Evolutionary conservation across 176 grass and related monocot genomes (phyloP).

Genomic region (Zea luxurians): DNA sequence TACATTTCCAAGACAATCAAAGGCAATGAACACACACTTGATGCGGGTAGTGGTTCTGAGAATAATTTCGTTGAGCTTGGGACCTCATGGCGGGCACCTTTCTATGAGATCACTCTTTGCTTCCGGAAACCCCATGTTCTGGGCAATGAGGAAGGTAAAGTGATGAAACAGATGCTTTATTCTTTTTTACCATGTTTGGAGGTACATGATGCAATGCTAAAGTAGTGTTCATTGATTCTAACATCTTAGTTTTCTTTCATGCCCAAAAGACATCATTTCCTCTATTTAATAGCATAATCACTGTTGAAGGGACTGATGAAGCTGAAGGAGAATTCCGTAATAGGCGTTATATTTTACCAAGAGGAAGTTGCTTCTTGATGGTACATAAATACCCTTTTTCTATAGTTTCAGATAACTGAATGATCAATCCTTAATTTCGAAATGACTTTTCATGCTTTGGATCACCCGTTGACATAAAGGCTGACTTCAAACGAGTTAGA

Average conservation of each 20-base stretch:
- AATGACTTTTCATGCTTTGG: constrained; percentile 42
- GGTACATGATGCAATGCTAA: constrained; percentile 20
- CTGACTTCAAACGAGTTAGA: too few species aligned
- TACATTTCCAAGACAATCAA: too few species aligned
- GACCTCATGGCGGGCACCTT: constrained; percentile 64
- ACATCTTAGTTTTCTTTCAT: constrained; percentile 44
- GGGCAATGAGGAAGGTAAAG: too few species aligned
- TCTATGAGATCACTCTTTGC: too few species aligned
- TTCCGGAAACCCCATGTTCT: too few species aligned
- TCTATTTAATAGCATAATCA: constrained; percentile 69
- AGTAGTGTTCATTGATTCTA: constrained; percentile 13
- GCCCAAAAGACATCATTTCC: constrained; percentile 40
- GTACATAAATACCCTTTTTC: constrained; percentile 47
- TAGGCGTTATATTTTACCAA: constrained; percentile 64
- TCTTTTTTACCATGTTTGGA: too few species aligned
- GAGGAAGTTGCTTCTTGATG: too few species aligned
- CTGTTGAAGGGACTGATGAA: constrained; percentile 54
- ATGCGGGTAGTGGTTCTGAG: constrained; percentile 34
- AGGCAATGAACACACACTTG: not conserved
- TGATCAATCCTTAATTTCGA: not conserved
- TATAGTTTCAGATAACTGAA: constrained; percentile 35
- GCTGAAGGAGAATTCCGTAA: constrained; percentile 58
- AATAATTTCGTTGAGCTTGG: constrained; percentile 72
- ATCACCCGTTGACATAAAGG: too few species aligned
- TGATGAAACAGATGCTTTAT: too few species aligned